Base-by-base conservation (phyloP, 2,329 filamentous ascomycete species). In the Septoria linicola region DNA sequence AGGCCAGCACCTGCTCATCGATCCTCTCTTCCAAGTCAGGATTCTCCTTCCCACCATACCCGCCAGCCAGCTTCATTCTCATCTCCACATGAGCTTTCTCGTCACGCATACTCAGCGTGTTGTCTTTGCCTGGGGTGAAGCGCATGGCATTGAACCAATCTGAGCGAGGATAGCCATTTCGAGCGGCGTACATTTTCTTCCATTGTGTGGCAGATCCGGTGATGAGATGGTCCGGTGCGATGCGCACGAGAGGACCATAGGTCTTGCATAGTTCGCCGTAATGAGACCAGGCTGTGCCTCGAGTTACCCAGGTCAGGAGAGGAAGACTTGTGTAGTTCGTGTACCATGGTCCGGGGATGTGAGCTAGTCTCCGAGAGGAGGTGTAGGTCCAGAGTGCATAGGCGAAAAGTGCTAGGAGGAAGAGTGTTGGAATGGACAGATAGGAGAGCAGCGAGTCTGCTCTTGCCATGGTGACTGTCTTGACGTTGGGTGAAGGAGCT, bases 31-130 rank as follows among this genome's bases (percentile, higher is more conserved):
- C 43, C n/a, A 50, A 8, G 39, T 36, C 30, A 5, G 49, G 41
- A 21, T 52, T 51, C 23, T 54, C 47, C 43, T 54, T 54, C 8
- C 52, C 52, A 3, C 13, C 13, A 31, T 54, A 54, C 17, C 52
- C 52, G 14, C 34, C 20, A n/a, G 52, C 42, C 17, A 54, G 16
- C 27, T 48, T 51, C n/a, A 25, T 35, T 16, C 47, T 37, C 41
- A 46, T 25, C 4, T 43, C 37, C 2, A 47, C 25, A 34, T 54
- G 52, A 4, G 19, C 23, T 23, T 41, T 47, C 23, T 52, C 53
- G 23, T 42, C 20, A 11, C 49, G 39, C 27, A 37, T 41, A 4
- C 21, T 37, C 11, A 55, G 44, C 7, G 49, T 47, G 31, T 54
- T 54, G 13, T 54, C 52, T 17, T 31, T 23, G 16, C 43, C 43